phyloP scores from a whole-genome alignment of 129 eudicot species.

The Chrysanthemum lavandulifolium region DNA sequence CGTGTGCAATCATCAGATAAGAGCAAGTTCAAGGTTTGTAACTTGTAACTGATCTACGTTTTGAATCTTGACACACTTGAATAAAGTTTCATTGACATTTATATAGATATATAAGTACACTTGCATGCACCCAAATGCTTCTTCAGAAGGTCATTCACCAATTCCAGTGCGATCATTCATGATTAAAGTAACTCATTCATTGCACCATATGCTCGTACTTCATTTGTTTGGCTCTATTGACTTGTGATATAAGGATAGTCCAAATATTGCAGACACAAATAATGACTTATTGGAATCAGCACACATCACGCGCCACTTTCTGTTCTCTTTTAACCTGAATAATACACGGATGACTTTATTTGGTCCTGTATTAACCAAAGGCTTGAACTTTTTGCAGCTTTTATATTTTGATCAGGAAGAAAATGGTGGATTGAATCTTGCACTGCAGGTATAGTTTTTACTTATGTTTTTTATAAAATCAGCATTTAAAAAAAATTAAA shows the following conservation, averaged over 20 bases:
- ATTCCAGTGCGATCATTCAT: not conserved
- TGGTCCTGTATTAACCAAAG: constrained; percentile 13
- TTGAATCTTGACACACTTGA: not conserved
- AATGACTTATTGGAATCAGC: too few species aligned
- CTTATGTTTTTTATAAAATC: not conserved
- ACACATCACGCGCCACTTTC: not conserved
- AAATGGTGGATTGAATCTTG: constrained; percentile 79
- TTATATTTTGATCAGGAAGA: constrained; percentile 90
- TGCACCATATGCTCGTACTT: too few species aligned
- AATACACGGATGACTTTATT: not conserved
- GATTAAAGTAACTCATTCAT: not conserved
- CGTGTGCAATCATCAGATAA: constrained; percentile 84
- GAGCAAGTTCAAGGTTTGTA: constrained; percentile 93
- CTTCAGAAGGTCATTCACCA: not conserved
- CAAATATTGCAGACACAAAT: too few species aligned
- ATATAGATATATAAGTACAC: not conserved
- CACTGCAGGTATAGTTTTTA: constrained; percentile 61
- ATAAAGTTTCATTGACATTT: not conserved
- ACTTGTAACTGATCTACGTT: not conserved
- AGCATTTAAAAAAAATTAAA: not conserved
- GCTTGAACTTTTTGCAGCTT: constrained; percentile 56
- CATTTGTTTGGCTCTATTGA: not conserved
- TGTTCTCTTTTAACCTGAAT: not conserved
- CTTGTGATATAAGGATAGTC: too few species aligned
- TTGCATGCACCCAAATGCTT: not conserved